phyloP scores from a whole-genome alignment of 2,329 filamentous ascomycete genomes.

The Apiospora aurea region DNA sequence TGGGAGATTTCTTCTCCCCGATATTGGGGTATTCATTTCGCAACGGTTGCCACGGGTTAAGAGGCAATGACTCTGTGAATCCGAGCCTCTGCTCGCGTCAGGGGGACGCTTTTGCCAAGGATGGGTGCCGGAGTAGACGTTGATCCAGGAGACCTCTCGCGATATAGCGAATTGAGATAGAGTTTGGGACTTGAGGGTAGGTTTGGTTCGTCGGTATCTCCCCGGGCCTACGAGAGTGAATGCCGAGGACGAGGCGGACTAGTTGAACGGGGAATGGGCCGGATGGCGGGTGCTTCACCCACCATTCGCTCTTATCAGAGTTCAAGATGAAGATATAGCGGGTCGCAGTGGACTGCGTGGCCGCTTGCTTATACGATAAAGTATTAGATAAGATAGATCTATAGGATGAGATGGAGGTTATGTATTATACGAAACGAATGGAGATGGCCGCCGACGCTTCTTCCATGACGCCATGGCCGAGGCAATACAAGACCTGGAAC shows the following conservation, averaged over 20 bases:
- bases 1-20: not conserved
- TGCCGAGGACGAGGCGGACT: not conserved
- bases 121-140: not conserved
- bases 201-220: not conserved
- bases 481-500: not conserved
- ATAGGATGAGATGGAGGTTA: not conserved
- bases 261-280: constrained; percentile 3
- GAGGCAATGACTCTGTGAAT: not conserved
- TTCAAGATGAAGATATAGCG: not conserved
- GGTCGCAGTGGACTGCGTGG: not conserved
- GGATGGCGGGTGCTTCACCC: not conserved
- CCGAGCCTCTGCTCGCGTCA: not conserved
- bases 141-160: not conserved
- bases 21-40: not conserved
- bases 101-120: not conserved
- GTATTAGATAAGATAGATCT: not conserved
- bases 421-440: not conserved
- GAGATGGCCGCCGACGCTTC: constrained; percentile 10
- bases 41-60: not conserved
- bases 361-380: not conserved
- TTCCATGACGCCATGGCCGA: constrained; percentile 6
- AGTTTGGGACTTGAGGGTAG: not conserved
- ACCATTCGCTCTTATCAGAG: not conserved
- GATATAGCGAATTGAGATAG: not conserved
- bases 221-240: not conserved